These are phyloP conservation scores for Lepraria neglecta DNA, from an alignment of 495 filamentous ascomycete species.

Conservation along the genomic window DNA sequence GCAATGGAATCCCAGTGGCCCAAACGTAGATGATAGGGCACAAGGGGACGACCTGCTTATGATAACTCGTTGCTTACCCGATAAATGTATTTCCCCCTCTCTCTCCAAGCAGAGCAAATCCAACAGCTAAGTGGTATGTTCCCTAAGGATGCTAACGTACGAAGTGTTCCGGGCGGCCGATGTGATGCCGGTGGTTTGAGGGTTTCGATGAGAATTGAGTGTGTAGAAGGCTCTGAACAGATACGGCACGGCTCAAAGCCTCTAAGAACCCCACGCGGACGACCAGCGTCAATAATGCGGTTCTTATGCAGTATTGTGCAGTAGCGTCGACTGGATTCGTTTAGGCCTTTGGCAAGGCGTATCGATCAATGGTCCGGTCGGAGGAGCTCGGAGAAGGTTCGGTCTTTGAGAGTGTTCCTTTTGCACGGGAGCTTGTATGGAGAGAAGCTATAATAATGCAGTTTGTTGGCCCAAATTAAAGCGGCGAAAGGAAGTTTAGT, in stretches of 20 bases:
- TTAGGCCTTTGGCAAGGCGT: slow-evolving; percentile 3
- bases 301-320: slow-evolving; percentile 22
- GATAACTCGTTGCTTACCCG: neutral
- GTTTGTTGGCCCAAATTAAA: slow-evolving; percentile 1
- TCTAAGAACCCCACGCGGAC: slow-evolving; percentile 15
- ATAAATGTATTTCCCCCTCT: neutral
- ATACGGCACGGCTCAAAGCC: slow-evolving; percentile 1
- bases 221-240: neutral
- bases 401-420: neutral
- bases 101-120: neutral
- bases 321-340: slow-evolving; percentile 21
- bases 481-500: slow-evolving; percentile 2
- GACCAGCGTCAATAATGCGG: slow-evolving; percentile 23
- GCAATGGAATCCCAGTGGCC: neutral
- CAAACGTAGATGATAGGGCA: neutral
- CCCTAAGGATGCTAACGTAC: neutral
- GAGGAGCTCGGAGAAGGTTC: slow-evolving; percentile 1
- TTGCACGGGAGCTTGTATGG: no score
- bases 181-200: no score
- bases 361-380: neutral
- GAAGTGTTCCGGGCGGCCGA: neutral
- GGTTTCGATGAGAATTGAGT: no score
- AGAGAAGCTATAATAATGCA: neutral
- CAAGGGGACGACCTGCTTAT: neutral
- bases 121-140: neutral